Conservation (phyloP, 2,329 filamentous ascomycete species). For the Aspergillus vadensis region DNA sequence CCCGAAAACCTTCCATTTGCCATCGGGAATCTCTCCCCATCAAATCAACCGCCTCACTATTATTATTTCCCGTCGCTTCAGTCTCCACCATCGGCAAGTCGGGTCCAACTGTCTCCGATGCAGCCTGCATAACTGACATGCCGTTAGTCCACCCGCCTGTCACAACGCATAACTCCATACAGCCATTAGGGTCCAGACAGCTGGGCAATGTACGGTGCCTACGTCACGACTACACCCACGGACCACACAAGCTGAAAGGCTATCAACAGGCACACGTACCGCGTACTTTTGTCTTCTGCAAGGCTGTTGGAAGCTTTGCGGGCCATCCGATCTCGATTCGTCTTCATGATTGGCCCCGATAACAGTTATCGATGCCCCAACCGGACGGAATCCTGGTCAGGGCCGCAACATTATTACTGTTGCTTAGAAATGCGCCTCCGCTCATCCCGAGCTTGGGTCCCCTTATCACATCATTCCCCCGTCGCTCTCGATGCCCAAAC, state of each 20-base stretch:
- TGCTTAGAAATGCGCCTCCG: conserved; percentile 13
- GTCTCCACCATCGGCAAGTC: neutral
- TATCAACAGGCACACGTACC: neutral
- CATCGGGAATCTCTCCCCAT: too few species aligned
- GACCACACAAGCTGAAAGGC: neutral
- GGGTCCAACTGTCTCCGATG: neutral
- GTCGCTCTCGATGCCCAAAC: neutral
- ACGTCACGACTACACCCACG: neutral
- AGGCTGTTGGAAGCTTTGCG: neutral
- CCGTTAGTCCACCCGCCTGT: neutral
- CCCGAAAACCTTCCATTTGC: too few species aligned
- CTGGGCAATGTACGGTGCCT: neutral
- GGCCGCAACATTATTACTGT: neutral
- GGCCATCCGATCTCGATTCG: neutral
- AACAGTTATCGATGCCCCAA: neutral
- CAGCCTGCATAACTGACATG: neutral
- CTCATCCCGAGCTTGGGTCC: neutral
- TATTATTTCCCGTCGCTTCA: too few species aligned
- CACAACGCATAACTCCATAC: neutral
- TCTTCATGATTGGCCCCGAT: neutral
- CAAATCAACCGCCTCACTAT: too few species aligned
- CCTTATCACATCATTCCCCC: conserved; percentile 4
- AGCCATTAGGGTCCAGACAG: neutral
- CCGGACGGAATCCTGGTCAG: neutral
- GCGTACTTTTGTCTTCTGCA: neutral